Percentiles rank a stretch among this genome's conserved stretches.
Evolutionary conservation across 352 stramenopile species (phyloP).

Genomic region (Pilasporangium apinafurcum): DNA sequence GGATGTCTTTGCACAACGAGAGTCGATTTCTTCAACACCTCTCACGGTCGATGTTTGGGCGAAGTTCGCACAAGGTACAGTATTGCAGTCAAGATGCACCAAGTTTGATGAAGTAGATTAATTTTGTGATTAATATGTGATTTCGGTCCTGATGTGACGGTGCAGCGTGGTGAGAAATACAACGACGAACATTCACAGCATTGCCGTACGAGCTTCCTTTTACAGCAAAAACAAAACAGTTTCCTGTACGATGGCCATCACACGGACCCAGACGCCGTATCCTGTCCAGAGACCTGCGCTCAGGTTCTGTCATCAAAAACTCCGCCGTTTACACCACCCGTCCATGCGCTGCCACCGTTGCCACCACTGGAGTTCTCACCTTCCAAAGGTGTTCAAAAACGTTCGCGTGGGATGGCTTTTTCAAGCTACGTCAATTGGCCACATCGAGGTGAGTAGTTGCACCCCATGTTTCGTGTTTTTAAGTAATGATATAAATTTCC

Average conservation of each 20-base stretch:
- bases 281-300: conserved; percentile 15
- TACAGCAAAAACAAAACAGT: neutral
- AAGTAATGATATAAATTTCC: neutral
- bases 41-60: conserved; percentile 56
- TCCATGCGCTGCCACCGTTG: conserved; percentile 38
- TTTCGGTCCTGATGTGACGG: neutral
- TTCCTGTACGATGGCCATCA: neutral
- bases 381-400: conserved; percentile 23
- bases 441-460: neutral
- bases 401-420: conserved; percentile 36
- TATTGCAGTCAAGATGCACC: neutral
- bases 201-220: neutral
- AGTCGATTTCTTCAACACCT: conserved; percentile 57
- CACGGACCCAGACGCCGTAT: conserved; percentile 14
- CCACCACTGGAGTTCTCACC: conserved; percentile 50
- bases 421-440: conserved; percentile 45
- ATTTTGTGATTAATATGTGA: conserved; percentile 1
- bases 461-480: neutral
- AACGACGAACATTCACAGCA: conserved; percentile 8
- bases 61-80: conserved; percentile 44
- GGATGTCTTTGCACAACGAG: conserved; percentile 62
- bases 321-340: conserved; percentile 9
- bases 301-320: conserved; percentile 7
- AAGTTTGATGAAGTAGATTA: no score
- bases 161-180: conserved; percentile 10